These are phyloP conservation scores for Cymbopogon flexuosus DNA, from an alignment of 202 grass and related monocot genomes.

Conservation along the genomic window DNA sequence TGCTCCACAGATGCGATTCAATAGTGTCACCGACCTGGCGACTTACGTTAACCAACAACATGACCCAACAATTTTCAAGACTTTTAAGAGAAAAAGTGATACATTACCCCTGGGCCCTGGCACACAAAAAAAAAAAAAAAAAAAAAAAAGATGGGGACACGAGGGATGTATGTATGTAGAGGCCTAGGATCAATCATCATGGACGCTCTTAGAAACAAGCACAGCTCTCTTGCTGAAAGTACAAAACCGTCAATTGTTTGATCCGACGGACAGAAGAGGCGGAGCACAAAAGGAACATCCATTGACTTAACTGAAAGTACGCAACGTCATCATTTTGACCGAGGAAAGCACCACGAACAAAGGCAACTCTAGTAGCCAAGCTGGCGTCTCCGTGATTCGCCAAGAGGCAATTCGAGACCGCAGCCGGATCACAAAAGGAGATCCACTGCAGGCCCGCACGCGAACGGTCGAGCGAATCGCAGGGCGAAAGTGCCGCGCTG, in stretches of 20 bases:
- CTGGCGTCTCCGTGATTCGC: neutral
- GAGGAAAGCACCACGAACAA: neutral
- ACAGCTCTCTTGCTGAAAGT: no score
- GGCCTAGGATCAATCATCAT: constrained; percentile 10
- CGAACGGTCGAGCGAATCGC: neutral
- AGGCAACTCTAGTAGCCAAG: neutral
- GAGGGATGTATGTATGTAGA: neutral
- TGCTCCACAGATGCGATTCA: neutral
- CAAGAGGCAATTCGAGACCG: constrained; percentile 6
- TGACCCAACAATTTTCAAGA: neutral
- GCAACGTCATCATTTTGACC: constrained; percentile 26
- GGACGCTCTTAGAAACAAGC: neutral
- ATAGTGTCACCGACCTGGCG: neutral
- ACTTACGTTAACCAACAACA: neutral
- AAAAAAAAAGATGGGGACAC: neutral
- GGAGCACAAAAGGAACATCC: constrained; percentile 4
- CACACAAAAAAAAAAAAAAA: no score
- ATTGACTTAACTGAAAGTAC: constrained; percentile 27
- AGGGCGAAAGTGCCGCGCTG: neutral
- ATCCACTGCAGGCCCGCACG: neutral
- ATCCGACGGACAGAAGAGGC: constrained; percentile 27
- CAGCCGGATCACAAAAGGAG: constrained; percentile 21
- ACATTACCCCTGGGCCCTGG: neutral
- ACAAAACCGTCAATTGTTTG: neutral
- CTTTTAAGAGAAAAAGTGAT: neutral